Evolutionary conservation across 441 rosid species (phyloP).

Genomic region (Populus hybrid): DNA sequence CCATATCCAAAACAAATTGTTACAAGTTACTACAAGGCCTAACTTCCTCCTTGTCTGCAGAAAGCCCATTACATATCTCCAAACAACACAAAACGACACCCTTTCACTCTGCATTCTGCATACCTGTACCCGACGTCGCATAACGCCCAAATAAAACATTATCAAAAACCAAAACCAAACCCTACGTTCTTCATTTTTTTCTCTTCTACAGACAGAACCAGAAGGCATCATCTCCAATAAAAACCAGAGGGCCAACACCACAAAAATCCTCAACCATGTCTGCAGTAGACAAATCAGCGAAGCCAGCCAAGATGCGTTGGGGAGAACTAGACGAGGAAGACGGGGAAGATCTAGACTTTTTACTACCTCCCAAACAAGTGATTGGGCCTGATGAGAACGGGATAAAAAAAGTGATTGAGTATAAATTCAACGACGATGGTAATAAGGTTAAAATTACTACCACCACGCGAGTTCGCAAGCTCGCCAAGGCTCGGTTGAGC

Average conservation of each 20-base stretch:
- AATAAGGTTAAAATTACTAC: constrained; percentile 67
- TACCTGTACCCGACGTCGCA: neutral
- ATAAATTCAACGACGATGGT: constrained; percentile 69
- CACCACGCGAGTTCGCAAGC: constrained; percentile 57
- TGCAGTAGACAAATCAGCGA: neutral
- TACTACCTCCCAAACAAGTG: constrained; percentile 67
- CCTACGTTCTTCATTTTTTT: neutral
- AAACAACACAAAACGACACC: neutral
- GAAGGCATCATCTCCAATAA: neutral
- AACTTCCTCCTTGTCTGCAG: neutral
- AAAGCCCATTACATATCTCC: neutral
- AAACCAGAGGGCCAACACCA: neutral
- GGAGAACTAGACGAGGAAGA: constrained; percentile 71
- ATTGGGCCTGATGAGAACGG: constrained; percentile 81
- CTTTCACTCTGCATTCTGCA: neutral
- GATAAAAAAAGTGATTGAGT: constrained; percentile 62
- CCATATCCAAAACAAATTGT: neutral
- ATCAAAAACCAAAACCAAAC: neutral
- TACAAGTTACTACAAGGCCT: neutral
- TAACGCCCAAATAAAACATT: neutral
- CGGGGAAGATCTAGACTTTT: constrained; percentile 61
- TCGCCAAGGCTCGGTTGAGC: constrained; percentile 61
- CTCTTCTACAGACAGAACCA: neutral
- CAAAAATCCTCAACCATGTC: neutral
- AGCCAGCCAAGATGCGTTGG: constrained; percentile 54